Base-by-base conservation (phyloP, 2,329 filamentous ascomycete species). In the Paecilomyces dactylethromorphus region DNA sequence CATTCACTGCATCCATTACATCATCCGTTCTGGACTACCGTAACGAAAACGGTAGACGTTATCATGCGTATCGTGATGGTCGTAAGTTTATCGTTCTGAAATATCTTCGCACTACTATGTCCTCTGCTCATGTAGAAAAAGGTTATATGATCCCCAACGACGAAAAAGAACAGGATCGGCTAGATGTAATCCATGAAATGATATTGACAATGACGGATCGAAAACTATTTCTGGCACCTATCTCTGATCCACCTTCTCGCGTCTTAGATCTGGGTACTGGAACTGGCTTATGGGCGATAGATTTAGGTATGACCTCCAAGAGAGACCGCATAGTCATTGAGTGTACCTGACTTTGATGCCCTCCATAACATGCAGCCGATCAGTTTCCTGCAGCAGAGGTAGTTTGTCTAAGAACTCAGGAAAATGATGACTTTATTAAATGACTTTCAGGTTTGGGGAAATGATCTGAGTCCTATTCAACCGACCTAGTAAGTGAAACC, bases 11-110 rank as follows among this genome's bases (percentile, higher is more conserved):
- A 3, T 56, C 55, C 6, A 15, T 56, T 15, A 56, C 49, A 3
- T 56, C 55, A 21, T 56, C 55, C 18, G 21, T 56, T 22, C 39
- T 56, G 18, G 56, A 61, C n/a, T 65, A 69, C 57, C 60, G 62
- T 24, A 65, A 59, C 54, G 72, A 74, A 60, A 71, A 74, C 60
- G 71, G 71, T 8, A 65, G n/a, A n/a, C n/a, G n/a, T n/a, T n/a
- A n/a, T n/a, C n/a, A n/a, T n/a, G n/a, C n/a, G n/a, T n/a, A n/a
- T n/a, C n/a, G n/a, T n/a, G n/a, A n/a, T n/a, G n/a, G n/a, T n/a
- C n/a, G n/a, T n/a, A n/a, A n/a, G n/a, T n/a, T n/a, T n/a, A n/a
- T n/a, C n/a, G n/a, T n/a, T n/a, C 7, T 74, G 7, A 18, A 32
- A 45, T 7, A 6, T 32, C 5, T 6, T 4, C 12, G 3, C 21